phyloP scores from a whole-genome alignment of 495 filamentous ascomycete species.

The Xylaria curta region DNA sequence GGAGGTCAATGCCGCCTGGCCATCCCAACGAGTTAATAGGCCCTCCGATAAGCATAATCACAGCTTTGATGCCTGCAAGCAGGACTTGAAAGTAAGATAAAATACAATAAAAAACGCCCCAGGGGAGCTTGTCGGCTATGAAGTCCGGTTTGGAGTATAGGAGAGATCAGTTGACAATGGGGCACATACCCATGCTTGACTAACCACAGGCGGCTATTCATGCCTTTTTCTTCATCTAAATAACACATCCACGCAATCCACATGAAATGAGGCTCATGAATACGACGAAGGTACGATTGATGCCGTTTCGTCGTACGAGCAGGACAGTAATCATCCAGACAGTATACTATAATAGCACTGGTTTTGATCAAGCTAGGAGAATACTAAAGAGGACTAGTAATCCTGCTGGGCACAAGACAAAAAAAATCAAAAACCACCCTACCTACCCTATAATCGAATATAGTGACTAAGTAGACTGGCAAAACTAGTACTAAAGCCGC shows the following conservation, averaged over 20 bases:
- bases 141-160: conserved; percentile 23
- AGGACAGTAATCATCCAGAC: neutral
- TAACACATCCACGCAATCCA: conserved; percentile 17
- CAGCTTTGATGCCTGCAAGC: conserved; percentile 3
- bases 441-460: neutral
- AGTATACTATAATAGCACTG: neutral
- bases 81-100: conserved; percentile 10
- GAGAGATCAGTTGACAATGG: conserved; percentile 21
- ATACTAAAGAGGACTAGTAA: neutral
- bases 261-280: conserved; percentile 20
- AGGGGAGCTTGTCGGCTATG: neutral
- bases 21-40: conserved; percentile 33
- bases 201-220: conserved; percentile 16
- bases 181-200: conserved; percentile 21
- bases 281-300: neutral
- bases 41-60: conserved; percentile 22
- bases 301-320: neutral
- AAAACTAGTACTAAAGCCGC: neutral
- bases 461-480: neutral
- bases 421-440: neutral
- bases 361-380: neutral
- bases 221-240: conserved; percentile 22
- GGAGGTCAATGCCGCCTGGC: conserved; percentile 41
- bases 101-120: neutral
- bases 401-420: neutral